Evolutionary conservation across 768 basidiomycete species (phyloP).

Genomic region (Lentinus brumalis): DNA sequence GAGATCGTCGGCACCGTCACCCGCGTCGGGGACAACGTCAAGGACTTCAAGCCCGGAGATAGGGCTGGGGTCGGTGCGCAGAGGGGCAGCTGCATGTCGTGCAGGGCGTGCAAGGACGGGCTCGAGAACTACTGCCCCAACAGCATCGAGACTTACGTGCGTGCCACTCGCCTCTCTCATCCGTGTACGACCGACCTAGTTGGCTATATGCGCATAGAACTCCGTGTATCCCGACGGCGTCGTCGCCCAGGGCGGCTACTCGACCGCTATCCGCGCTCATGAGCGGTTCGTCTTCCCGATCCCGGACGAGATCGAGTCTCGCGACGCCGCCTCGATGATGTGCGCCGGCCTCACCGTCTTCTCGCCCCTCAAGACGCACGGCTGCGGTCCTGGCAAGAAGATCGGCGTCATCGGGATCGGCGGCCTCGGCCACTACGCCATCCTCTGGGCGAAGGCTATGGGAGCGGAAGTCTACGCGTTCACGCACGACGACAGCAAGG

Average conservation of each 20-base stretch:
- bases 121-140: constrained; percentile 61
- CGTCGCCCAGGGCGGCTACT: constrained; percentile 47
- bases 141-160: constrained; percentile 41
- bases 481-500: constrained; percentile 55
- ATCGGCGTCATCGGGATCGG: constrained; percentile 71
- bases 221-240: constrained; percentile 43
- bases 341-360: constrained; percentile 68
- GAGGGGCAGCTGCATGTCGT: constrained; percentile 52
- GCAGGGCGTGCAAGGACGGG: constrained; percentile 53
- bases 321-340: constrained; percentile 62
- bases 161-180: constrained; percentile 5
- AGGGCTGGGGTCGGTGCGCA: constrained; percentile 53
- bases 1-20: constrained; percentile 58
- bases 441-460: constrained; percentile 54
- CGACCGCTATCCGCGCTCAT: constrained; percentile 45
- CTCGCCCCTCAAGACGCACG: constrained; percentile 58
- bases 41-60: constrained; percentile 52
- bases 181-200: too few relatives aligned
- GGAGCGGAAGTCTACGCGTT: constrained; percentile 62
- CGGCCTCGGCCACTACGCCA: constrained; percentile 47
- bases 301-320: constrained; percentile 52
- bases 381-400: constrained; percentile 60
- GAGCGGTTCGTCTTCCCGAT: constrained; percentile 62
- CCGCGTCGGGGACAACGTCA: constrained; percentile 56
- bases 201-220: constrained; percentile 25